Evolutionary conservation across 768 basidiomycete genomes (phyloP), one percentile per base, ranked within the genome.

Genomic region (Phallus indusiatus): DNA sequence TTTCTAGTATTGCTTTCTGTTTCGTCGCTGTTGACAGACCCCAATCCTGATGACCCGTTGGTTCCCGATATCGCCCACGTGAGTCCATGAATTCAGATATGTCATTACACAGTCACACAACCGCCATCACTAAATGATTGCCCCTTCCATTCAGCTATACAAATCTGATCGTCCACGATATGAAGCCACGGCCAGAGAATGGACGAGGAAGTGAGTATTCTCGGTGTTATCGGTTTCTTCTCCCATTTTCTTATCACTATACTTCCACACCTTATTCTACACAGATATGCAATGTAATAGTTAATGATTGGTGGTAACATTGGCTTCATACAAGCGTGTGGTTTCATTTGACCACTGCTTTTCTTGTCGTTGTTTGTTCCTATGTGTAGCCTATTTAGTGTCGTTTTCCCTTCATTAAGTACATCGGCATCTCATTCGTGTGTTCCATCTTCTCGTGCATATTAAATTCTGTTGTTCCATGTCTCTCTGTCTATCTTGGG

Each of bases 21-120:
- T 72, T 98, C 95, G 71, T 99, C 96, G 67, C 94, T 98, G 92
- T 75, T 99, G 69, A 99, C 95, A 53, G 96, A 99, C 72, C 96
- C 96, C 63, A 99, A 98, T 76, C 95, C 95, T 57, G 96, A 99
- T 73, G 96, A 99, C 70, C 96, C 96, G 2, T 79, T 98, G 73
- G 95, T 98, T 53, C 96, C 96, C 56, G 96, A 99, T 69, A 97
- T 98, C 64, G 96, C 96, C 58, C 92, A 95, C 74, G 74, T 73
- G 58, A 66, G 72, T 68, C 18, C 17, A 34, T n/a, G 35, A 36
- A 21, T 55, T 55, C 3, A 24, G 1, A 35, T 24, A 24, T 22
- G 37, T 56, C 50, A 10, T n/a, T 20, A 18, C 50, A 14, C 47
- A 6, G 16, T 37, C n/a, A 24, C 54, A 20, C 16, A 18, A 22